Percentiles rank a stretch among this genome's conserved stretches.
Evolutionary conservation across 208 protist species (phyloP).

Genomic region (Leishmania amazonensis): DNA sequence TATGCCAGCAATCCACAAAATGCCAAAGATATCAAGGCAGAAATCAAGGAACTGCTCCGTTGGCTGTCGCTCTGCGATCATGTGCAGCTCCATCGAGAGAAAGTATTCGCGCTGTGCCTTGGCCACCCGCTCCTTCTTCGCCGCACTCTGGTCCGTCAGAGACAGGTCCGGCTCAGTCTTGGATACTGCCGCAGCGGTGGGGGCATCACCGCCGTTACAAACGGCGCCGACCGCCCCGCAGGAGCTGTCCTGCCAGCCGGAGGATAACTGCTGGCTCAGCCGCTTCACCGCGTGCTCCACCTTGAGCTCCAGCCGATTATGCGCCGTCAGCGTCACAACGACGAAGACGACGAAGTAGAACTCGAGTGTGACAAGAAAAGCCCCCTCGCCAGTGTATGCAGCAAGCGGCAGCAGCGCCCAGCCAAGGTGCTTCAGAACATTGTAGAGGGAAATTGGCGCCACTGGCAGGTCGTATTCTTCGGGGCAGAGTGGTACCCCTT

Average conservation of each 20-base stretch:
- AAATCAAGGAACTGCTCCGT: conserved; percentile 81
- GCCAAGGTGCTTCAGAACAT: conserved; percentile 49
- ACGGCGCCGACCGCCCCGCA: neutral
- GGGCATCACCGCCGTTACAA: neutral
- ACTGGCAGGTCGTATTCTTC: conserved; percentile 70
- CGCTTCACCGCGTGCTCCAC: conserved; percentile 33
- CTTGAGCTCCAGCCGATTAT: conserved; percentile 49
- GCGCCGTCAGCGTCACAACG: conserved; percentile 55
- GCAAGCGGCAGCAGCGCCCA: conserved; percentile 55
- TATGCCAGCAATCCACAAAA: conserved; percentile 76
- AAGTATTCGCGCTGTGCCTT: conserved; percentile 54
- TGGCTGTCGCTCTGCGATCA: conserved; percentile 59
- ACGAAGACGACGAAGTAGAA: conserved; percentile 68
- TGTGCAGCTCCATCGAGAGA: conserved; percentile 52
- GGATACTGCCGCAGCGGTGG: neutral
- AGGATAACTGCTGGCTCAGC: conserved; percentile 24
- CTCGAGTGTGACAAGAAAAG: conserved; percentile 40
- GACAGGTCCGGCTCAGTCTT: conserved; percentile 6
- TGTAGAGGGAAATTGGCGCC: conserved; percentile 40
- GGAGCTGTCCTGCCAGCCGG: neutral
- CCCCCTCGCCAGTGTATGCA: conserved; percentile 39
- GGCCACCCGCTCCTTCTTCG: conserved; percentile 21
- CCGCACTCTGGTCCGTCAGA: neutral
- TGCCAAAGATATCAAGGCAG: conserved; percentile 84
- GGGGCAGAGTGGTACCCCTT: conserved; percentile 30